These are phyloP conservation scores for Solanum hybrid DNA, from an alignment of 305 asterid genomes.

Conservation along the genomic window DNA sequence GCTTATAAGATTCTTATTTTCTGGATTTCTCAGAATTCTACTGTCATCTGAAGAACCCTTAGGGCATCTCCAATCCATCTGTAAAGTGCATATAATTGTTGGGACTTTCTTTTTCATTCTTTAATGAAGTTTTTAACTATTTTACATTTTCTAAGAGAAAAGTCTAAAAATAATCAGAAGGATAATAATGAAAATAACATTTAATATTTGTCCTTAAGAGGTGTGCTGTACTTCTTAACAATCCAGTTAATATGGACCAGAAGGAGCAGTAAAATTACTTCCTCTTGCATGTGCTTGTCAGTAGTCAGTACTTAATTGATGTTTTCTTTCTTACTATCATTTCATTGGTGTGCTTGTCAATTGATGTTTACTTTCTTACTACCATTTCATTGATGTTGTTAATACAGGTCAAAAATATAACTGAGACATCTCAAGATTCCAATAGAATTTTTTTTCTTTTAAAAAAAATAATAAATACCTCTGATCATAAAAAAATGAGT, in stretches of 20 bases:
- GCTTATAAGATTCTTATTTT: background rate
- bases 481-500: background rate
- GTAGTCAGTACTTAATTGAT: background rate
- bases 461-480: too few relatives aligned
- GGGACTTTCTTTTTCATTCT: background rate
- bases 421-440: background rate
- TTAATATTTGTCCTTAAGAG: background rate
- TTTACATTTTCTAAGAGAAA: background rate
- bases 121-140: background rate
- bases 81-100: background rate
- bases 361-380: background rate
- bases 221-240: background rate
- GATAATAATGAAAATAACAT: background rate
- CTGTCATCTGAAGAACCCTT: background rate
- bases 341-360: background rate
- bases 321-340: background rate
- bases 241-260: background rate
- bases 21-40: background rate
- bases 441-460: background rate
- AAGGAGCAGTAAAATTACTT: background rate
- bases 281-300: background rate
- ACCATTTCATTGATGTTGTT: background rate
- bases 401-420: background rate
- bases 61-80: background rate
- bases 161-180: background rate